phyloP scores from a whole-genome alignment of 345 rosid species.

The Gynandropsis gynandra region DNA sequence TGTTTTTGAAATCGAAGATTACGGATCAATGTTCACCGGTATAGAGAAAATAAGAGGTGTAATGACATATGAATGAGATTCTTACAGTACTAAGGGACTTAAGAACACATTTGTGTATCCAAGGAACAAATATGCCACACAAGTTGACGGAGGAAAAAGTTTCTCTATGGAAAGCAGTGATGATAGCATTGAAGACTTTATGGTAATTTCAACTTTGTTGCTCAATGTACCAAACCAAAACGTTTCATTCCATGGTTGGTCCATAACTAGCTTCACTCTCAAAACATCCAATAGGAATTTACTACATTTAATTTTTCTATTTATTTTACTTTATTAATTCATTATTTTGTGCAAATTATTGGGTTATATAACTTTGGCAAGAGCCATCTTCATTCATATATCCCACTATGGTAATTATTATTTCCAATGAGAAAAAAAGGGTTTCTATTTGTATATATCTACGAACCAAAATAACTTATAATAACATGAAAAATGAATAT shows the following conservation, averaged over 20 bases:
- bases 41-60: too few species aligned
- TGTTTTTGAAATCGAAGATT: too few species aligned
- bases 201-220: constrained; percentile 21
- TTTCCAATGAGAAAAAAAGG: constrained; percentile 13
- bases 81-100: constrained; percentile 26
- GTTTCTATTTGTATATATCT: constrained; percentile 17
- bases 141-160: constrained; percentile 43
- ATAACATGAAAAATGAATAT: too few species aligned
- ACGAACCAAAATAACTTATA: too few species aligned
- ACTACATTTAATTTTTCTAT: background rate
- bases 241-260: constrained; percentile 46
- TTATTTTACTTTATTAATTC: background rate
- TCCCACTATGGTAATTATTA: constrained; percentile 20
- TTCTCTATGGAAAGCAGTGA: constrained; percentile 26
- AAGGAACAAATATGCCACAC: constrained; percentile 43
- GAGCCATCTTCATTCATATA: background rate
- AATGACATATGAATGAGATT: constrained; percentile 26
- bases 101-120: constrained; percentile 30
- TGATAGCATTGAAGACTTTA: too few species aligned
- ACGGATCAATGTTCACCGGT: too few species aligned
- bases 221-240: constrained; percentile 23
- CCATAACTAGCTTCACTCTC: constrained; percentile 23
- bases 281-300: constrained; percentile 18
- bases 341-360: constrained; percentile 16
- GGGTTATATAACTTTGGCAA: constrained; percentile 18